Evolutionary conservation across 768 basidiomycete genomes (phyloP).

Genomic region (Mycena haematopus): DNA sequence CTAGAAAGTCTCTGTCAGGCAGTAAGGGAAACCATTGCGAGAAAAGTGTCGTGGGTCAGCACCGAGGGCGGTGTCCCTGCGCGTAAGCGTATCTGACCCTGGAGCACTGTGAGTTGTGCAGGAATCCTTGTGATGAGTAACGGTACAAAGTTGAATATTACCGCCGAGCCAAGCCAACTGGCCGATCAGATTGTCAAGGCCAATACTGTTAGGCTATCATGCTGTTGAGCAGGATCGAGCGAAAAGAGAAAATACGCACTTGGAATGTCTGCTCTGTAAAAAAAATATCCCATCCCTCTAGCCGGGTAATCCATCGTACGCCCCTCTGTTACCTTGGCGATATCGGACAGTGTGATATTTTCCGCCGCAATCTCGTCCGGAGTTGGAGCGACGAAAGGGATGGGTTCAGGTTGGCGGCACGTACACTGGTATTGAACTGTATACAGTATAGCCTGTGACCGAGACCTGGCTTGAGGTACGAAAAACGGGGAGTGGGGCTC

Average conservation of each 20-base stretch:
- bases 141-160: slow-evolving; percentile 28
- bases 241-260: background rate
- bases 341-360: slow-evolving; percentile 11
- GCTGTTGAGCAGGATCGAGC: background rate
- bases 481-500: background rate
- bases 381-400: slow-evolving; percentile 11
- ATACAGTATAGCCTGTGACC: slow-evolving; percentile 5
- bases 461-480: background rate
- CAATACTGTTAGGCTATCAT: slow-evolving; percentile 32
- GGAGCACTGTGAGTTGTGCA: background rate
- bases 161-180: slow-evolving; percentile 37
- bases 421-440: slow-evolving; percentile 22
- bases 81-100: slow-evolving; percentile 25
- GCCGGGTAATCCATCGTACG: background rate
- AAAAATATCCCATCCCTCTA: slow-evolving; percentile 7
- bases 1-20: slow-evolving; percentile 32
- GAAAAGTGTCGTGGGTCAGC: slow-evolving; percentile 19
- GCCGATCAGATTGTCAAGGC: slow-evolving; percentile 35
- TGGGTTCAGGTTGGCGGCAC: slow-evolving; percentile 11
- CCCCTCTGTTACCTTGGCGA: slow-evolving; percentile 7
- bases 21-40: slow-evolving; percentile 36
- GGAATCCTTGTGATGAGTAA: background rate
- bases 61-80: slow-evolving; percentile 15
- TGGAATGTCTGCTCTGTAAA: slow-evolving; percentile 9
- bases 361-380: slow-evolving; percentile 4